Base-by-base conservation (phyloP, 305 asterid species). In the Solanum hybrid region DNA sequence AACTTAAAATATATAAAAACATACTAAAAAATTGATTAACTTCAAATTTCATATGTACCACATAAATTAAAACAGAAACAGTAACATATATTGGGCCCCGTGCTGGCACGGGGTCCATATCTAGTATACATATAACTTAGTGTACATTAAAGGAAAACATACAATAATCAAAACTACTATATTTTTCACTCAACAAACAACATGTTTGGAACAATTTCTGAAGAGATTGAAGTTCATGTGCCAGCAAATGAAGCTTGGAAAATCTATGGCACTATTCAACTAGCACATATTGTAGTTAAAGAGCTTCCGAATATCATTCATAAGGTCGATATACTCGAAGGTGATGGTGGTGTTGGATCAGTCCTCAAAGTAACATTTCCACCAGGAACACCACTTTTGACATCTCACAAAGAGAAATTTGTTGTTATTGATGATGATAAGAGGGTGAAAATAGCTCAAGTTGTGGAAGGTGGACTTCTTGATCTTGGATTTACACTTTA, bases 381-480 rank as follows among this genome's bases (percentile, higher is more conserved):
- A 3, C 88, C 88, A 16, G 90, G 86, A n/a, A 88, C 82, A 26
- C 82, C 88, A 24, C 72, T 40, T 73, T 69, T 89, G 32, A 71
- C 92, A 31, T 10, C 10, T 37, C 87, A 88, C 79, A 92, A 90
- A 24, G 92, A 90, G 40, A 91, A 86, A 60, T 90, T 90, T 37
- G 79, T 60, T 20, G 29, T 82, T 76, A 22, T 89, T 26, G 93
- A 91, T 60, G 69, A 90, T 22, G 90, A 81, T 75, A 91, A 90
- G 35, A 35, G 90, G 46, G 46, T 89, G 79, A 91, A 90, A 84
- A 38, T 38, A 51, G 88, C 88, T 5, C 88, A 91, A 35, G 89
- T 89, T 8, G 77, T 89, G 31, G 92, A 91, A 91, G 92, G 93
- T 2, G 91, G 93, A 31, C 40, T 56, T 88, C 90, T 91, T 10